Conservation (phyloP, 257 asterid genomes). For the Nicotiana benthamiana region DNA sequence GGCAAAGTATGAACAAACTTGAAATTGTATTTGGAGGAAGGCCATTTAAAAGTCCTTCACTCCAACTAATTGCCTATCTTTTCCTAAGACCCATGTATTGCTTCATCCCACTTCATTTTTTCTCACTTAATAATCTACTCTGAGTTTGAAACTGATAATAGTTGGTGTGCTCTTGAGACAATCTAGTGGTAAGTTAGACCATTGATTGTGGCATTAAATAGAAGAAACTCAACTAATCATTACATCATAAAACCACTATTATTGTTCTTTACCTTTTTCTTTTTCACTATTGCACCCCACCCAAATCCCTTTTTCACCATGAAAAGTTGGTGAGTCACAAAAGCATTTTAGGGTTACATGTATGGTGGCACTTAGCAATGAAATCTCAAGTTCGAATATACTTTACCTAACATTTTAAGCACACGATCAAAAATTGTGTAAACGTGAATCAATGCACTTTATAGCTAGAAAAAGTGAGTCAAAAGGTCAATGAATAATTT, state of each 20-base stretch:
- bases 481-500: neutral
- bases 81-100: conserved; percentile 23
- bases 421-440: neutral
- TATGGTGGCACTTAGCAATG: neutral
- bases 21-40: neutral
- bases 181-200: conserved; percentile 15
- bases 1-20: conserved; percentile 22
- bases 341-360: neutral
- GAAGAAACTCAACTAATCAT: conserved; percentile 9
- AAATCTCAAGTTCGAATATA: neutral
- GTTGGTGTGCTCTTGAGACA: neutral
- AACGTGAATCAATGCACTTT: neutral
- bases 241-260: conserved; percentile 26
- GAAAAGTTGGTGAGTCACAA: conserved; percentile 2
- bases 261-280: conserved; percentile 8
- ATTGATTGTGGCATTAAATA: conserved; percentile 25
- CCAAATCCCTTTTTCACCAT: conserved; percentile 19
- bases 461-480: neutral
- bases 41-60: neutral
- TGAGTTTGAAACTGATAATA: conserved; percentile 9
- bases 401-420: conserved; percentile 1
- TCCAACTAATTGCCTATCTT: conserved; percentile 2
- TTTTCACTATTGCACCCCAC: neutral
- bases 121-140: neutral
- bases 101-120: conserved; percentile 26